Evolutionary conservation across 116 monocot genomes (phyloP), one percentile per base, ranked within the genome.

Genomic region (Posidonia oceanica): DNA sequence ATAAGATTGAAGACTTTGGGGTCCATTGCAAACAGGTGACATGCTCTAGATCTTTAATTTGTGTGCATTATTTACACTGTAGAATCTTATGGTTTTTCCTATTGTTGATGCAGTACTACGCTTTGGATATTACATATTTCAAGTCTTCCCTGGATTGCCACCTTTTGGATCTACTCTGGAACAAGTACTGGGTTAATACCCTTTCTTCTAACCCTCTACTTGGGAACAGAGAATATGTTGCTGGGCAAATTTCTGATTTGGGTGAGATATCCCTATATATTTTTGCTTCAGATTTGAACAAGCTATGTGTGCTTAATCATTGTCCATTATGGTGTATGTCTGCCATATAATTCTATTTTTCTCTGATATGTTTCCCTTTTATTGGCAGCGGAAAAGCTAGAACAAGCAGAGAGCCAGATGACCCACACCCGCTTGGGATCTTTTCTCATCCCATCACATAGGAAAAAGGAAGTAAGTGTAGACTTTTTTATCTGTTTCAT

Each of bases 141-240:
- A 98, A 98, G 71, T 92, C 93, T 51, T 84, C 98, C 13, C 75
- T 98, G 63, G 98, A 98, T 22, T 82, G 80, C 54, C 90, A 98
- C 64, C 84, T 98, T 38, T 80, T 98, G 89, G 98, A 97, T 81
- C 77, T 98, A n/a, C 84, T 98, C 41, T 98, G 98, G 98, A 98
- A 98, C 73, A 98, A 98, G 70, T 98, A 98, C 68, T 98, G 98
- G 98, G 98, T 98, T 53, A 98, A 98, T 69, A 98, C 98, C 22
- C 83, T 98, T 22, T 98, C 98, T 59, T 98, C 98, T n/a, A 92
- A 89, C 8, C 90, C 92, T n/a, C 82, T 90, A 54, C 64, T 98
- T 36, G 98, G 85, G 16, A 89, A 87, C 69, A 78, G 90, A 66
- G 98, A 92, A 56, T 98, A 98, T 83, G 93, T 98, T 82, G 89